Evolutionary conservation across 805 yeast species (phyloP).

Genomic region (Nakazawaea peltata): DNA sequence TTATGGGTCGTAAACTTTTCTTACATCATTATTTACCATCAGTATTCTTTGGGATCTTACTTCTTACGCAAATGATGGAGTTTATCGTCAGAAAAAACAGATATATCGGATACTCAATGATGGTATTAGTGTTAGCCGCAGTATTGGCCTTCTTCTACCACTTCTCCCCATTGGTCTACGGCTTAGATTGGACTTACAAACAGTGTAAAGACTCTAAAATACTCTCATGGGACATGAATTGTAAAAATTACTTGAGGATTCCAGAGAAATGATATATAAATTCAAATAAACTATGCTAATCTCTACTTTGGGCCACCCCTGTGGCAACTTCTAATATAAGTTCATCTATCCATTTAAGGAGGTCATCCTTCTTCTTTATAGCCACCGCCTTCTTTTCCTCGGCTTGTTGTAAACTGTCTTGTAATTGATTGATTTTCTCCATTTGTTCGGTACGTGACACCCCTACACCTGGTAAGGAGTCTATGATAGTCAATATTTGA

Average conservation of each 20-base stretch:
- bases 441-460: slow-evolving; percentile 72
- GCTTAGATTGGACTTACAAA: slow-evolving; percentile 33
- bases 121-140: slow-evolving; percentile 17
- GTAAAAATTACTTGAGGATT: slow-evolving; percentile 25
- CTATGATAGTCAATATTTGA: slow-evolving; percentile 80
- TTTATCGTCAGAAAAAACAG: slow-evolving; percentile 24
- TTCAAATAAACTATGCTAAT: slow-evolving; percentile 6
- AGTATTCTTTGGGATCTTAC: slow-evolving; percentile 58
- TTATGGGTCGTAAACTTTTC: slow-evolving; percentile 91
- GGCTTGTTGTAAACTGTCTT: slow-evolving; percentile 49
- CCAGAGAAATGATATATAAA: neutral
- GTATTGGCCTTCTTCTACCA: slow-evolving; percentile 13
- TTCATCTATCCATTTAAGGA: slow-evolving; percentile 55
- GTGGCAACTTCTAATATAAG: slow-evolving; percentile 53
- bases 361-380: slow-evolving; percentile 53
- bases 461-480: slow-evolving; percentile 88
- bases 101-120: slow-evolving; percentile 19
- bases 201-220: slow-evolving; percentile 29
- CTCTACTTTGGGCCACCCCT: slow-evolving; percentile 41
- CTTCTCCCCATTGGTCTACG: slow-evolving; percentile 38
- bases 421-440: slow-evolving; percentile 50
- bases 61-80: slow-evolving; percentile 37
- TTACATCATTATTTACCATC: slow-evolving; percentile 93
- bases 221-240: slow-evolving; percentile 37
- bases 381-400: slow-evolving; percentile 53